phyloP scores from a whole-genome alignment of 768 basidiomycete species.

The Lentinula boryana region DNA sequence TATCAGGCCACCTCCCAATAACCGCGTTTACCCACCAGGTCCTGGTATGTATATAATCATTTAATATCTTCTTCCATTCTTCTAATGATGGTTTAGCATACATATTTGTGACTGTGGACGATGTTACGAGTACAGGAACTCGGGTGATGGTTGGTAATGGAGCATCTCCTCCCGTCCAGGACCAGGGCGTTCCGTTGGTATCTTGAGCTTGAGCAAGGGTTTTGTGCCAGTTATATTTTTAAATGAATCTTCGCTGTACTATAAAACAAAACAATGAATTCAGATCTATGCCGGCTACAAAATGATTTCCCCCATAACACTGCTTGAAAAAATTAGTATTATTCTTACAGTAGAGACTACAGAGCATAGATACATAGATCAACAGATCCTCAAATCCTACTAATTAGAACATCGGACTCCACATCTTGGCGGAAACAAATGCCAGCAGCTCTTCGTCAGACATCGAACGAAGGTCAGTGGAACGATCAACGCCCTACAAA shows the following conservation, averaged over 20 bases:
- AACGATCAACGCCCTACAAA: slow-evolving; percentile 47
- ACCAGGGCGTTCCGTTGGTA: slow-evolving; percentile 4
- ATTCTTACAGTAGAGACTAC: too few relatives aligned
- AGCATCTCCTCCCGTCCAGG: slow-evolving; percentile 10
- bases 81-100: neutral
- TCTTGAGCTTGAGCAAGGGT: neutral
- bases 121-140: slow-evolving; percentile 11
- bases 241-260: too few relatives aligned
- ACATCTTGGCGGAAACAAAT: slow-evolving; percentile 64
- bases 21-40: slow-evolving; percentile 26
- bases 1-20: slow-evolving; percentile 28
- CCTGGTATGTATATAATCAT: slow-evolving; percentile 14
- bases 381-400: too few relatives aligned
- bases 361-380: too few relatives aligned
- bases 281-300: too few relatives aligned
- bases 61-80: neutral
- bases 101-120: slow-evolving; percentile 12
- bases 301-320: too few relatives aligned
- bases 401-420: slow-evolving; percentile 41
- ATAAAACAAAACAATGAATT: too few relatives aligned
- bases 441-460: slow-evolving; percentile 47
- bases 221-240: too few relatives aligned
- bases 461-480: slow-evolving; percentile 46
- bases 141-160: slow-evolving; percentile 13
- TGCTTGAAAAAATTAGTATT: too few relatives aligned